A percentile compares a stretch with the other conserved stretches of the same genome.
These are phyloP conservation scores for Lachancea kluyveri DNA, from an alignment of 805 yeast species.

Conservation along the genomic window DNA sequence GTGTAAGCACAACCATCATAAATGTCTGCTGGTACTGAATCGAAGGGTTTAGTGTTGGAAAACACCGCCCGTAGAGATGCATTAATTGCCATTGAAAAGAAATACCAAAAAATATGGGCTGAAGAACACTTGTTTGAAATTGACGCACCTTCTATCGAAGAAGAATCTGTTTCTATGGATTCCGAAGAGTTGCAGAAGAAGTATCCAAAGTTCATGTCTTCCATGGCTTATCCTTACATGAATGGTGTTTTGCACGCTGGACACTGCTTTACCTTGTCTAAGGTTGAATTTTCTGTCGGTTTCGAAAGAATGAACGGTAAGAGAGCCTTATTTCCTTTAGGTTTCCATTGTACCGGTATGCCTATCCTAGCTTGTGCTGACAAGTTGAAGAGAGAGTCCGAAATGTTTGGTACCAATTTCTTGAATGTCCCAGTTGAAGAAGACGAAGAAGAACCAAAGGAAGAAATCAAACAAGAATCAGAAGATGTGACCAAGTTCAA, in stretches of 20 bases:
- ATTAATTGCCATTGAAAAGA: constrained; percentile 79
- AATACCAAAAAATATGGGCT: constrained; percentile 82
- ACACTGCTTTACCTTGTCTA: constrained; percentile 90
- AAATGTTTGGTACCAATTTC: constrained; percentile 81
- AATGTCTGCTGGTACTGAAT: constrained; percentile 25
- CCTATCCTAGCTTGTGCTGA: constrained; percentile 96
- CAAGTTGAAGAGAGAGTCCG: constrained; percentile 87
- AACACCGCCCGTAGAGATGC: constrained; percentile 94
- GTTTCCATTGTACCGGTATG: constrained; percentile 99
- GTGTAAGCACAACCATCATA: too few species aligned
- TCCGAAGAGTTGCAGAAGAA: constrained; percentile 67
- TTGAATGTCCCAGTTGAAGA: constrained; percentile 58
- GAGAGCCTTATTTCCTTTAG: constrained; percentile 88
- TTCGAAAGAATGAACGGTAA: constrained; percentile 93
- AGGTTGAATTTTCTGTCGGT: constrained; percentile 87
- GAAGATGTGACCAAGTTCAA: constrained; percentile 87
- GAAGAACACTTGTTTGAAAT: constrained; percentile 82
- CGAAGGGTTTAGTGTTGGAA: constrained; percentile 33
- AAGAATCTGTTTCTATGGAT: constrained; percentile 46
- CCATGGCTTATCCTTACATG: constrained; percentile 99
- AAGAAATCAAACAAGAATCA: constrained; percentile 36
- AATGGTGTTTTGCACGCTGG: constrained; percentile 98
- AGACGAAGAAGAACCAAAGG: constrained; percentile 35
- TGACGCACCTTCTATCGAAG: constrained; percentile 77
- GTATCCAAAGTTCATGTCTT: constrained; percentile 81